Evolutionary conservation across 2,329 filamentous ascomycete genomes (phyloP), one percentile per base, ranked within the genome.

Genomic region (Verticillium nubilum): DNA sequence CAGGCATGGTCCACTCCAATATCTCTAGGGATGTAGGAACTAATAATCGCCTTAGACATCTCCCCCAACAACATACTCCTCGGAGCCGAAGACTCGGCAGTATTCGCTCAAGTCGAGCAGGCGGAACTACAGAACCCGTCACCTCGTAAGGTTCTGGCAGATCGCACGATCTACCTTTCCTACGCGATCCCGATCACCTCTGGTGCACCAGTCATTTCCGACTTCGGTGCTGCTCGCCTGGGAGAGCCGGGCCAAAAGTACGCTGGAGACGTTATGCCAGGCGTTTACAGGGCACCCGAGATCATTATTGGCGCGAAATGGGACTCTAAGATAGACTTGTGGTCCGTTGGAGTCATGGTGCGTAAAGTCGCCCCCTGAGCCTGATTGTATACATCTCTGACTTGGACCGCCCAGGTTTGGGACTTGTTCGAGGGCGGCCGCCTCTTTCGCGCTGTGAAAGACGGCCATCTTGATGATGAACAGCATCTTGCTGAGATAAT

Each of bases 401-500:
- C 33, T 2, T 19, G n/a, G 28, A 52, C 33, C 12, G 31, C 1
- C 33, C 27, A 73, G 69, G 63, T 70, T 31, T 72, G 69, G 71
- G 69, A 72, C 58, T 54, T 72, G 7, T 66, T 71, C n/a, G 69
- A 73, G 59, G 67, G 66, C 2, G 63, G 66, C 6, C 61, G 67
- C 13, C 64, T 74, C 4, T 73, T 73, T 58, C 3, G 56, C 56
- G 63, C 65, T 42, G 42, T 59, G 37, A 56, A 63, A 61, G 53
- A 68, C 42, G 55, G 64, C 12, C 33, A 64, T 53, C 52, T 70
- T 54, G 33, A 67, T 57, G 60, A 68, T 57, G 65, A 67, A 19
- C 66, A 69, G 31, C 70, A 73, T 29, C 65, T 74, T 54, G 70
- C 68, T 1, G 66, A 70, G 54, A 74, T 76, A 68, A 68, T 77